phyloP scores from a whole-genome alignment of 148 eudicot species.

The Fagopyrum homotropicum region DNA sequence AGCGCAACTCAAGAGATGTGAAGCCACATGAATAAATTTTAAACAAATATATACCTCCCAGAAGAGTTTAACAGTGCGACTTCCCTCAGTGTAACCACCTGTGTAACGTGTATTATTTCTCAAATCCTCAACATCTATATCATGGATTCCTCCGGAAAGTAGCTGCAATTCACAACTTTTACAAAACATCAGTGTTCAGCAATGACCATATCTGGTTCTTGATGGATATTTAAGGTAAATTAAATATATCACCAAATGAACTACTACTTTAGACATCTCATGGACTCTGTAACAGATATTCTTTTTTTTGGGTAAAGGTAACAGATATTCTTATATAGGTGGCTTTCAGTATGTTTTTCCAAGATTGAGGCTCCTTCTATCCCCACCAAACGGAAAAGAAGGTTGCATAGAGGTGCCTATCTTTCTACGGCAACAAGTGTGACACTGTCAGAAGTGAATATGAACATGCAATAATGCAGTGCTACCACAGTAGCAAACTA shows the following conservation, averaged over 20 bases:
- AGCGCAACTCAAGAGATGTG: background rate
- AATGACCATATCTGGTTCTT: background rate
- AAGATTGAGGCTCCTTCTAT: background rate
- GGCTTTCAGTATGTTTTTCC: background rate
- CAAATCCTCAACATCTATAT: conserved; percentile 85
- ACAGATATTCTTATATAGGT: background rate
- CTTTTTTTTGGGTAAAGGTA: too few relatives aligned
- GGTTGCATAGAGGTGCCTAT: background rate
- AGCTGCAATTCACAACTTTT: conserved; percentile 31
- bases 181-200: conserved; percentile 6
- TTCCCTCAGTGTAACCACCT: conserved; percentile 90
- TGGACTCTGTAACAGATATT: background rate
- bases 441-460: conserved; percentile 3
- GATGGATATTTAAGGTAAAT: conserved; percentile 3
- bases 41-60: conserved; percentile 69
- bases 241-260: background rate
- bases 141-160: conserved; percentile 91
- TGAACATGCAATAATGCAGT: background rate
- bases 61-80: conserved; percentile 80
- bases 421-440: background rate
- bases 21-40: background rate
- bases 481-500: background rate
- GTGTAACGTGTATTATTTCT: conserved; percentile 73
- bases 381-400: background rate
- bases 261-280: conserved; percentile 4